Base-by-base conservation (phyloP, 2,329 filamentous ascomycete species). In the Talaromyces marneffei region DNA sequence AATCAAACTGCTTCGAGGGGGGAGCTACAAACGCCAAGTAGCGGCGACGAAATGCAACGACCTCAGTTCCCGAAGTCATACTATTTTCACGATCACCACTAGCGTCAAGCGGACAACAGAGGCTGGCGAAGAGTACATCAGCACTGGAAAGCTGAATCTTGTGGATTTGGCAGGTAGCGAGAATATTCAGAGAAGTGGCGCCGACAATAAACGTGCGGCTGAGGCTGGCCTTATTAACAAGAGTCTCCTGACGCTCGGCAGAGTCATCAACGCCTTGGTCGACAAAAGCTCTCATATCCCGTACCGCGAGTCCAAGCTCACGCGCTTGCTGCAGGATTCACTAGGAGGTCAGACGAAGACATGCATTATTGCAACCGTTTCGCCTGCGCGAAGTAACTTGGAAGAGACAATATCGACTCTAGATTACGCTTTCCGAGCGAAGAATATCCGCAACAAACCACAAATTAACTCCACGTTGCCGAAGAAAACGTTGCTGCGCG, bases 21-120 rank as follows among this genome's bases (percentile, higher is more conserved):
- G 94, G 64, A 97, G 92, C 74, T 83, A 94, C 77, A 96, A 92
- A 76, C 89, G 94, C 55, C 94, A 99, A 75, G 94, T 99, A n/a
- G 95, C 94, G 5, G 92, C 95, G 3, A 99, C 94, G n/a, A 97
- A 97, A 76, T 99, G 94, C 83, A 99, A 99, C 74, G 94, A 99
- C 69, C 85, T 97, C 60, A 97, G 92, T 76, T 97, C 92, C 69
- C 87, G 94, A 74, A 96, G 92, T 79, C 95, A 99, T 72, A 99
- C 94, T 0, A 89, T 99, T 23, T 99, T 99, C 72, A 97, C 94
- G 7, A 90, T 99, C 63, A 97, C 93, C 0, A 90, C 92, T 0
- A 91, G 92, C 71, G 88, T 92, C 70, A 96, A 96, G 75, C 87
- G 89, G 64, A 85, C 85, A 0, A 85, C 86, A 2, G 90, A 95